Evolutionary conservation across 2,329 filamentous ascomycete species (phyloP), one percentile per base, ranked within the genome.

Genomic region (Penicillium sp.): DNA sequence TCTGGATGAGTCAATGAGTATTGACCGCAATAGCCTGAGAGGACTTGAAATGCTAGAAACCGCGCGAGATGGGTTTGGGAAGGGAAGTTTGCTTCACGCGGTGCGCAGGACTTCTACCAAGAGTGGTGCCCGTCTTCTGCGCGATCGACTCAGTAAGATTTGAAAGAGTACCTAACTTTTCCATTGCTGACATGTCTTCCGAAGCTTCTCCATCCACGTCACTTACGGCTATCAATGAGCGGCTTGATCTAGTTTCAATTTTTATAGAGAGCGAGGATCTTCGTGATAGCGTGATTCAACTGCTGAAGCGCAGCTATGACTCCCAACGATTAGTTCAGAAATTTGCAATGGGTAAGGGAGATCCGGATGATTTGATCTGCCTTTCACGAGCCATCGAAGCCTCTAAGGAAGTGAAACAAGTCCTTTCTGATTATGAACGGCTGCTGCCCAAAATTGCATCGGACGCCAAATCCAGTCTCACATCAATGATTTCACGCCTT

Each of bases 271-370:
- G 89, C 55, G 79, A 82, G 20, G 77, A 85, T 40, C 79, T 97
- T 6, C 85, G 89, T 41, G 89, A 96, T 62, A 81, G 84, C 42
- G 76, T 95, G 23, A 77, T 85, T 1, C 71, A 83, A 15, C 78
- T 95, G 2, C 79, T 99, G 2, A 84, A 85, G 58, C 82, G 85
- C 23, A 93, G 87, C 49, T 87, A 91, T 64, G 94, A 99, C 74
- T 91, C 90, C 2, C 88, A 95, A 67, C 89, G 94, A 1, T 80
- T 99, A 3, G 86, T 96, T 1, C 94, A 97, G 68, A 97, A 94
- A 69, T 97, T 99, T 71, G 89, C 93, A 0, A 83, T 97, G 8
- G 92, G 93, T 11, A 85, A 90, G 59, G 94, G 93, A n/a, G 89
- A 96, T 67, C 83, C 93, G 1, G 93, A 97, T 69, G 94, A 97